phyloP scores from a whole-genome alignment of 2,329 filamentous ascomycete species.

The Penicillium sp. region DNA sequence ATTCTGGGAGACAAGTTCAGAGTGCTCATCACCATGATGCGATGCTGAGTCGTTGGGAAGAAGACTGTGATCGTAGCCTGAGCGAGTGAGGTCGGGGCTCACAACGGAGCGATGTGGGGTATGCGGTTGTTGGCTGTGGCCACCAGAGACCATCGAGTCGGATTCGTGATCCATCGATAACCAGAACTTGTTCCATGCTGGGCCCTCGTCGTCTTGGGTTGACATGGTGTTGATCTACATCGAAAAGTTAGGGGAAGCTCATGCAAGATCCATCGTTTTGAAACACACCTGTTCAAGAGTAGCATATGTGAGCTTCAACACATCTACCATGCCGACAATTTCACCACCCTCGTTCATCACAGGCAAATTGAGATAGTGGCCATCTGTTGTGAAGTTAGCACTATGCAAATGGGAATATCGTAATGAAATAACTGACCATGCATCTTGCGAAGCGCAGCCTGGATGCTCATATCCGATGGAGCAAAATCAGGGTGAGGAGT shows the following conservation, averaged over 20 bases:
- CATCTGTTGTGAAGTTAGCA: conserved; percentile 59
- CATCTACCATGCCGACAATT: conserved; percentile 99
- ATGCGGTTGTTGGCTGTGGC: conserved; percentile 70
- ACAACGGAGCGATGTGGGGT: conserved; percentile 72
- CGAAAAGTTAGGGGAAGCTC: not conserved
- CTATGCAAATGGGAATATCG: not conserved
- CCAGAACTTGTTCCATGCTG: conserved; percentile 99
- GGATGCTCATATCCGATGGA: conserved; percentile 98
- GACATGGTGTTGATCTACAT: conserved; percentile 86
- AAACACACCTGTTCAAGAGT: conserved; percentile 82
- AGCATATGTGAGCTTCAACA: conserved; percentile 95
- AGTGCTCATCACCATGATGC: conserved; percentile 79
- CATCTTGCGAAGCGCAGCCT: conserved; percentile 97
- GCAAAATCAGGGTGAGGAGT: conserved; percentile 98
- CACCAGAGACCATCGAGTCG: conserved; percentile 93
- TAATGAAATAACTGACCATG: conserved; percentile 65
- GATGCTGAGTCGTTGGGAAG: conserved; percentile 93
- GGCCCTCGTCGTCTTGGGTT: conserved; percentile 83
- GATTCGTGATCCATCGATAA: conserved; percentile 91
- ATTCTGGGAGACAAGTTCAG: conserved; percentile 62
- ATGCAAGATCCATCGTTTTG: not conserved
- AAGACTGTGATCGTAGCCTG: conserved; percentile 69
- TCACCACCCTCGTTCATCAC: conserved; percentile 98
- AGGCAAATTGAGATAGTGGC: conserved; percentile 94
- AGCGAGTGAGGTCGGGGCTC: conserved; percentile 67